Percentiles rank a stretch among this genome's conserved stretches.
These are phyloP conservation scores for Fonsecaea pedrosoi DNA, from an alignment of 2,329 filamentous ascomycete genomes.

Conservation along the genomic window DNA sequence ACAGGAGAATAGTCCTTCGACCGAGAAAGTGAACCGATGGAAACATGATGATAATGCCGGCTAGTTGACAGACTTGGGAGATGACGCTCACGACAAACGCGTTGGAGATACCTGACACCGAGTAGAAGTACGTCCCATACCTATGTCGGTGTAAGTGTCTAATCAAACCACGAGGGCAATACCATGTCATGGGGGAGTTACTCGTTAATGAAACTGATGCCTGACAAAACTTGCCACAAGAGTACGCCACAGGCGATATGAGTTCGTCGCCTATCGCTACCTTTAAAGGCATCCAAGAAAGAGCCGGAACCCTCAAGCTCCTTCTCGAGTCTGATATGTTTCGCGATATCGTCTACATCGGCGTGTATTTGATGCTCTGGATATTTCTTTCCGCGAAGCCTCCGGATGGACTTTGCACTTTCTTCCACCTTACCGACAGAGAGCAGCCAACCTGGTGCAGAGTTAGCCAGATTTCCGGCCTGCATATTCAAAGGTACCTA, in stretches of 20 bases:
- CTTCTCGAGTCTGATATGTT: conserved; percentile 38
- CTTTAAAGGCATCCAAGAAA: conserved; percentile 43
- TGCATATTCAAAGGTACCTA: background rate
- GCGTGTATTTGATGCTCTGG: background rate
- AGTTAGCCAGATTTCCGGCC: background rate
- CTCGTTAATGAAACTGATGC: conserved; percentile 7
- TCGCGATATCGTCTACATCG: conserved; percentile 7
- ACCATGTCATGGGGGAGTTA: background rate
- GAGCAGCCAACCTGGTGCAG: background rate
- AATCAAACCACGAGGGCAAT: background rate
- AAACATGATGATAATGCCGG: background rate
- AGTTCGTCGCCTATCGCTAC: conserved; percentile 46
- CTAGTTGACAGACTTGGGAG: background rate
- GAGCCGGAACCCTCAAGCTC: conserved; percentile 32
- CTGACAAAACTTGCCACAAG: conserved; percentile 2
- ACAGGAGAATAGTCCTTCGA: conserved; percentile 3
- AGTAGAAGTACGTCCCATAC: conserved; percentile 20
- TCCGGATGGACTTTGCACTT: conserved; percentile 1
- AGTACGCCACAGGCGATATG: conserved; percentile 43
- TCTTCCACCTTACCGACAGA: background rate
- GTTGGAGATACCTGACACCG: conserved; percentile 1
- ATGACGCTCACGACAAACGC: conserved; percentile 17
- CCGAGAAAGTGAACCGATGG: conserved; percentile 9
- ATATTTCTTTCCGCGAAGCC: conserved; percentile 4
- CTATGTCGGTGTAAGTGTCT: background rate